Base-by-base conservation (phyloP, 2,329 filamentous ascomycete genomes). In the Dothideomycetes sp. region DNA sequence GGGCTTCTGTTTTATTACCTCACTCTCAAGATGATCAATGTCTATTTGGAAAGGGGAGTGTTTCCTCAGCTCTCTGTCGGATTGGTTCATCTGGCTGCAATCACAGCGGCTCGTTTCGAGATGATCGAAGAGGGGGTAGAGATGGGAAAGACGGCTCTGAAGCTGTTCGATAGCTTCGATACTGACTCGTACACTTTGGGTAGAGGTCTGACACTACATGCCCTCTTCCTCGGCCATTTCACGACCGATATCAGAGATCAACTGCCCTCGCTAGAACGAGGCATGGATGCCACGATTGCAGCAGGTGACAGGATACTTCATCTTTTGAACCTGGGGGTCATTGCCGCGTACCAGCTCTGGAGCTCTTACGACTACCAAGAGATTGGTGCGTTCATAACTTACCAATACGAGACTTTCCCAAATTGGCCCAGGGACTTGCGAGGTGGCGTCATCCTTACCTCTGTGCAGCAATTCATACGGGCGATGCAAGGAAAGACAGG, bases 401-500 rank as follows among this genome's bases (percentile, higher is more conserved):
- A 80, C 45, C 73, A 77, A n/a, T 81, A 79, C 44, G 74, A 86
- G 45, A 83, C 87, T 46, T 74, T 84, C 42, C 75, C 75, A 2
- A 76, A 80, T 36, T 88, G 83, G 83, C 66, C 77, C 34, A 65
- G 70, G 33, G 83, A 87, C 50, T 72, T 80, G 1, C 70, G 81
- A 42, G 84, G 84, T 12, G 84, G 84, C 2, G 76, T 77, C 0
- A 65, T 86, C 37, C 63, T 88, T 5, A 73, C 82, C 44, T 70
- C 73, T 3, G 67, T 80, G 3, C 66, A 79, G 36, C 83, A 88
- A 54, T 69, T 74, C 17, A 73, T 71, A 37, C 73, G 81, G 36
- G 80, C 84, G 16, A 60, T 88, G 15, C 81, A 86, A 54, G 84
- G 84, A 39, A 88, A 86, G 57, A 88, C 84, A 0, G 59, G 60